Percentiles rank a stretch among this genome's conserved stretches.
Evolutionary conservation across 1,284 basidiomycete species (phyloP).

Genomic region (Irpex lacteus): DNA sequence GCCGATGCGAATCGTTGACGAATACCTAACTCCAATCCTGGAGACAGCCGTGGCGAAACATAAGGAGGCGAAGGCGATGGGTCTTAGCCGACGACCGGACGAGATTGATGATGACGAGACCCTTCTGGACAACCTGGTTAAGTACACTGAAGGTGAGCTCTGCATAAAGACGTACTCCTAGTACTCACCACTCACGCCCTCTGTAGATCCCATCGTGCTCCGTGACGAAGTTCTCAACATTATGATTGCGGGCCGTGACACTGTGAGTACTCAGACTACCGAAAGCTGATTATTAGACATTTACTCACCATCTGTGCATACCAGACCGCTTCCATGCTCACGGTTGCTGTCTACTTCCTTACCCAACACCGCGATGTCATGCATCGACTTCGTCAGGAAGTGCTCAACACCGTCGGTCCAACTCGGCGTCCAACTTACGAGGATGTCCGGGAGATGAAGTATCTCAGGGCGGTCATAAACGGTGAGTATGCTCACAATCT

Average conservation of each 20-base stretch:
- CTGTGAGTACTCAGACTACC: conserved; percentile 25
- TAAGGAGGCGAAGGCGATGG: conserved; percentile 17
- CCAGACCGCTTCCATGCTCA: conserved; percentile 36
- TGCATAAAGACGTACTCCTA: not conserved
- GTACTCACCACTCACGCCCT: not conserved
- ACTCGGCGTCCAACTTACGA: conserved; percentile 36
- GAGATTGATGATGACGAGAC: conserved; percentile 28
- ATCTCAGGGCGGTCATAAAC: conserved; percentile 33
- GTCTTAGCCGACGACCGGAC: conserved; percentile 7
- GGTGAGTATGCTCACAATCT: conserved; percentile 11
- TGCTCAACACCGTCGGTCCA: conserved; percentile 34
- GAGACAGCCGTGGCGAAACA: conserved; percentile 33
- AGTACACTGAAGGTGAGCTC: conserved; percentile 26
- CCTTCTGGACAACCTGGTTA: conserved; percentile 38
- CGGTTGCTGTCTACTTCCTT: conserved; percentile 40
- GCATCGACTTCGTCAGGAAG: conserved; percentile 37
- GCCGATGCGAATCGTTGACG: conserved; percentile 38
- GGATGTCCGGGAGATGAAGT: conserved; percentile 37
- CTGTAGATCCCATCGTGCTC: conserved; percentile 21
- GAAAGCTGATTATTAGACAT: not conserved
- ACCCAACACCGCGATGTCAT: conserved; percentile 36
- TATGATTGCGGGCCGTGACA: conserved; percentile 40
- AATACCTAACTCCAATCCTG: conserved; percentile 42
- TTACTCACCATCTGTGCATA: not conserved
- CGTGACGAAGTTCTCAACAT: conserved; percentile 41